Base-by-base conservation (phyloP, 2,329 filamentous ascomycete genomes). In the Arthrobotrys megalospora region DNA sequence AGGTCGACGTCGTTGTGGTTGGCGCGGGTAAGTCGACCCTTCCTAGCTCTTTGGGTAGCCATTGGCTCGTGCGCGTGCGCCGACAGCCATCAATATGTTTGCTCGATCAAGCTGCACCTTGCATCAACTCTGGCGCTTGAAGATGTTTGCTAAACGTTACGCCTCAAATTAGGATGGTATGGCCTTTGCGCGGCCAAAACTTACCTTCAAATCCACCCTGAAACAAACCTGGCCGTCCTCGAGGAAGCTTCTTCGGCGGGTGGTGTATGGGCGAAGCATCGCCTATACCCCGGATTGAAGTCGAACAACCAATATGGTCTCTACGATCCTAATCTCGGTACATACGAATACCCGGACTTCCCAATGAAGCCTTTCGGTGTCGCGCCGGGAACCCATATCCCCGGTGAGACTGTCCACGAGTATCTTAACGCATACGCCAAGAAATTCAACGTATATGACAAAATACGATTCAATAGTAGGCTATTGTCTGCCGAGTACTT, bases 301-400 rank as follows among this genome's bases (percentile, higher is more conserved):
- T 90, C 89, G 66, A 94, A 95, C 84, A 94, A 94, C 81, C 87
- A 93, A 82, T 83, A 91, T 10, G 91, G 92, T 1, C 91, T 89
- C 0, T 93, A 91, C 80, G 75, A 78, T 52, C 75, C 75, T 14
- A 78, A 78, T 58, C 52, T 78, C 67, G 75, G 75, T 19, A 78
- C 75, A 38, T 78, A 78, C 67, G 91, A 94, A 83, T 93, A 89
- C 81, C 89, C 89, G 0, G 92, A 93, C 81, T 93, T 92, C 76
- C 91, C 91, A 16, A 91, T 94, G 89, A 72, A 78, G 62, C 75
- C 75, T 3, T 78, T 78, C 63, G 53, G 53, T 14, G 53, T 64
- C 43, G 86, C 87, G 73, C 83, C 85, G 6, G 86, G 87, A 19
- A 86, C 84, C 0, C 85, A 88, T 79, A 87, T 89, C 7, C 85